These are phyloP conservation scores for Sporothrix schenckii DNA, from an alignment of 2,329 filamentous ascomycete species.

Conservation along the genomic window DNA sequence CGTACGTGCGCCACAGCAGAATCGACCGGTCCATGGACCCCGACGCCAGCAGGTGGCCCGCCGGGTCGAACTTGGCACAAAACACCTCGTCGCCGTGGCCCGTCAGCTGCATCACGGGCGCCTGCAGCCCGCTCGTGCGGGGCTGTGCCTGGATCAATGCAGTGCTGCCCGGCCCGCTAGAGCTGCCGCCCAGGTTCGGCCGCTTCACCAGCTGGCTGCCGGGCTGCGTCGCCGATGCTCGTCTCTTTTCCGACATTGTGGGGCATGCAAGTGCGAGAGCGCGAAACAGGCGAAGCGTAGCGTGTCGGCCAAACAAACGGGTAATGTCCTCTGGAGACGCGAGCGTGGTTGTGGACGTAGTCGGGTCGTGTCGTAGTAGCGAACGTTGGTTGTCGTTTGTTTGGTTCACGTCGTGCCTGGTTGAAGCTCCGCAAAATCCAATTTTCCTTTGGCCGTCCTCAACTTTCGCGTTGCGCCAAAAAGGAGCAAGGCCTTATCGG, in stretches of 20 bases:
- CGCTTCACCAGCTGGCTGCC: slow-evolving; percentile 85
- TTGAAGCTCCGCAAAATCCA: slow-evolving; percentile 33
- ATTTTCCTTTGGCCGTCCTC: slow-evolving; percentile 29
- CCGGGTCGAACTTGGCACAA: slow-evolving; percentile 83
- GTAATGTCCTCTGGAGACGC: not conserved
- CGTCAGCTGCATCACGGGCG: slow-evolving; percentile 90
- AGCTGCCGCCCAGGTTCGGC: slow-evolving; percentile 67
- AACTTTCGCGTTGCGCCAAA: slow-evolving; percentile 25
- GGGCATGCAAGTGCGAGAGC: not conserved
- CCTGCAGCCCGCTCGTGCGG: slow-evolving; percentile 79
- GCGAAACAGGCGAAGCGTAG: not conserved
- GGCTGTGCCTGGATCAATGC: slow-evolving; percentile 60
- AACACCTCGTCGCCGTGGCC: slow-evolving; percentile 88
- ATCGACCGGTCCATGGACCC: slow-evolving; percentile 94
- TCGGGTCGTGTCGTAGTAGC: not conserved
- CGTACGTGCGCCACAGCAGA: slow-evolving; percentile 90
- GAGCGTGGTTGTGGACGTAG: not conserved
- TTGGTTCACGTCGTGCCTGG: slow-evolving; percentile 3
- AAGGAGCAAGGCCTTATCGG: slow-evolving; percentile 27
- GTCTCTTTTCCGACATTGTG: slow-evolving; percentile 90
- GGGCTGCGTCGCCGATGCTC: slow-evolving; percentile 76
- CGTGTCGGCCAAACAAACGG: not conserved
- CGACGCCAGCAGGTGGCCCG: slow-evolving; percentile 86
- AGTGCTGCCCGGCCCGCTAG: slow-evolving; percentile 49
- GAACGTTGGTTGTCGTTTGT: not conserved